A percentile compares a stretch with the other conserved stretches of the same genome.
Evolutionary conservation across 2,329 filamentous ascomycete species (phyloP).

Genomic region (Didymella keratinophila): DNA sequence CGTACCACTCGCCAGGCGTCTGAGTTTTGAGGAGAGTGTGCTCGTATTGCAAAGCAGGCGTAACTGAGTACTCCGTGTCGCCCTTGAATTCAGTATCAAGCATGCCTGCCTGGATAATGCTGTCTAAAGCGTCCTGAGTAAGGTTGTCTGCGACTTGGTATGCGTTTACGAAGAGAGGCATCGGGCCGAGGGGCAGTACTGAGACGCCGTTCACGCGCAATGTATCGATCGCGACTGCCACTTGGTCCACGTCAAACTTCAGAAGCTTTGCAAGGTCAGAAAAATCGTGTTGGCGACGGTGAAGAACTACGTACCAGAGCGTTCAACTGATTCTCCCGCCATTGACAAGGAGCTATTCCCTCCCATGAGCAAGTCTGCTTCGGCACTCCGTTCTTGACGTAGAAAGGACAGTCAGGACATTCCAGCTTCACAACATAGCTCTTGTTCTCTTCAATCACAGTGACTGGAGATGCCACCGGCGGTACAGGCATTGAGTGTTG

Average conservation of each 20-base stretch:
- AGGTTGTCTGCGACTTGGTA: constrained; percentile 33
- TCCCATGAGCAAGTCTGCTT: constrained; percentile 6
- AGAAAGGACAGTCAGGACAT: constrained; percentile 40
- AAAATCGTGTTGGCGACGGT: background rate
- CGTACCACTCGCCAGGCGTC: constrained; percentile 22
- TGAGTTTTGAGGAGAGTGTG: constrained; percentile 33
- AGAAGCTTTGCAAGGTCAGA: constrained; percentile 29
- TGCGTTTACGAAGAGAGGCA: constrained; percentile 34
- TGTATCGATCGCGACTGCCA: background rate
- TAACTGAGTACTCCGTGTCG: constrained; percentile 25
- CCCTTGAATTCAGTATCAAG: constrained; percentile 20
- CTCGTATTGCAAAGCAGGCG: constrained; percentile 35
- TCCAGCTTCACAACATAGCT: constrained; percentile 42
- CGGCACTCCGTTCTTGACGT: constrained; percentile 17
- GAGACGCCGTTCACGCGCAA: constrained; percentile 35
- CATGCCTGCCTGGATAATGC: constrained; percentile 3
- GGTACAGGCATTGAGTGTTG: constrained; percentile 5
- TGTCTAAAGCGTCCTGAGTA: constrained; percentile 21
- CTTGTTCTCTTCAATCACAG: constrained; percentile 29
- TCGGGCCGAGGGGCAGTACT: constrained; percentile 33
- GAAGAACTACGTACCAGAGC: constrained; percentile 31
- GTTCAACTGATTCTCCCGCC: constrained; percentile 31
- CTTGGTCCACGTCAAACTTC: constrained; percentile 32
- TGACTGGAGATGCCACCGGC: constrained; percentile 25
- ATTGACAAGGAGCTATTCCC: constrained; percentile 8